Conservation (phyloP, 441 rosid genomes). For the Adansonia gregorii region DNA sequence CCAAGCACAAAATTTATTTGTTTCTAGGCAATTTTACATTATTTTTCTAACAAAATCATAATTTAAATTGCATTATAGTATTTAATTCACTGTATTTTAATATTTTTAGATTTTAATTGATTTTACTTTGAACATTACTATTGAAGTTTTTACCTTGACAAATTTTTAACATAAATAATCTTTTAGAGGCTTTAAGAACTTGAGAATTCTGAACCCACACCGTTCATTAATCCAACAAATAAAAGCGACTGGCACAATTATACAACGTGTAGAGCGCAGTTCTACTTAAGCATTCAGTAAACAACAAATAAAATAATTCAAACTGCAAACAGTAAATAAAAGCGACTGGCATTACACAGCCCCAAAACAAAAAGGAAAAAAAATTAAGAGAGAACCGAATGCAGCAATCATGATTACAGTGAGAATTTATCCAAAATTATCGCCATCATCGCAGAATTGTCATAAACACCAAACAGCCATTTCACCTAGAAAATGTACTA, state of each 20-base stretch:
- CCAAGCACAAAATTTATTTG: not conserved
- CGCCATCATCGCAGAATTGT: constrained; percentile 29
- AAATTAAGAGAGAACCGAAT: not conserved
- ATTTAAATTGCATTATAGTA: not conserved
- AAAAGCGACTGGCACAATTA: no score
- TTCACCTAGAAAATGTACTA: constrained; percentile 21
- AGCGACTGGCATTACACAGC: not conserved
- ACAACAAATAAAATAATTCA: not conserved
- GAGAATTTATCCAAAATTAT: constrained; percentile 27
- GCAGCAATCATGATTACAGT: constrained; percentile 19
- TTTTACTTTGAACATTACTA: no score
- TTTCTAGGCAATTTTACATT: not conserved
- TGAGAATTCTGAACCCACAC: no score
- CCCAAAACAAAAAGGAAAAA: not conserved
- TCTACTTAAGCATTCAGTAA: not conserved
- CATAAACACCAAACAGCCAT: constrained; percentile 19
- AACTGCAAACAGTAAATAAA: not conserved
- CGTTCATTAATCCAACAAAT: no score
- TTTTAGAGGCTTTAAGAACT: no score
- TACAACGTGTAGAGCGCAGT: not conserved
- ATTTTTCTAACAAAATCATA: no score
- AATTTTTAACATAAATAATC: no score
- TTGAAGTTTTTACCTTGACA: no score
- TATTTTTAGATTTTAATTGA: no score
- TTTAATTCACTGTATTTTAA: no score